Evolutionary conservation across 352 stramenopile genomes (phyloP).

Genomic region (Phytopythium delawarense): DNA sequence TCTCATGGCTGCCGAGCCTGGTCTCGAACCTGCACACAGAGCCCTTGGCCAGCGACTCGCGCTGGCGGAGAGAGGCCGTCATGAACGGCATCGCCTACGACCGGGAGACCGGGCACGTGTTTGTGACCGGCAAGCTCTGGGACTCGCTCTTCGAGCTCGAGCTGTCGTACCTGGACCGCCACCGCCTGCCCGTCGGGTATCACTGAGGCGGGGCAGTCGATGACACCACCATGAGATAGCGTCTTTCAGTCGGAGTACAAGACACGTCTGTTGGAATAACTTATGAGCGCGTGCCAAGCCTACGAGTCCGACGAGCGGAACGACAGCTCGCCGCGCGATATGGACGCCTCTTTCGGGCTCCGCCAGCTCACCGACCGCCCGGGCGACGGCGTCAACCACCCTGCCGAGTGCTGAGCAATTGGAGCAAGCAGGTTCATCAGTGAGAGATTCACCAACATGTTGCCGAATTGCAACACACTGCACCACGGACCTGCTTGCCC

Average conservation of each 20-base stretch:
- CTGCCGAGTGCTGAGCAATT: background rate
- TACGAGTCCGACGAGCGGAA: conserved; percentile 4
- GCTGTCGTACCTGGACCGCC: conserved; percentile 44
- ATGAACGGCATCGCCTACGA: conserved; percentile 90
- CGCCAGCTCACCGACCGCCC: background rate
- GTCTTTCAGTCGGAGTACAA: background rate
- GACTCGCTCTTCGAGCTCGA: conserved; percentile 82
- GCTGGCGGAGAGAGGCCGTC: conserved; percentile 55
- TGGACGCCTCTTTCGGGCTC: background rate
- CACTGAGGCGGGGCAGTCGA: background rate
- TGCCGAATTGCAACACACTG: background rate
- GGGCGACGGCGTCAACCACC: background rate
- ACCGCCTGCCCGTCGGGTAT: conserved; percentile 9
- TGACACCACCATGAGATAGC: no score
- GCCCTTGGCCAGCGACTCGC: conserved; percentile 33
- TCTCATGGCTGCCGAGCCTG: conserved; percentile 58
- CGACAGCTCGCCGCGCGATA: conserved; percentile 6
- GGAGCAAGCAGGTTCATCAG: background rate
- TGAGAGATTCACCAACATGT: background rate
- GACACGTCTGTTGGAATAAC: background rate
- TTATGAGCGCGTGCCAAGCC: background rate
- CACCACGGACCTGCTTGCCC: conserved; percentile 2
- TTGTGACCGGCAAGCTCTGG: conserved; percentile 81
- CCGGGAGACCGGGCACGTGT: conserved; percentile 51
- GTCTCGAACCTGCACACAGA: conserved; percentile 49